Conservation (phyloP, 768 basidiomycete species). For the Suillus placidus region DNA sequence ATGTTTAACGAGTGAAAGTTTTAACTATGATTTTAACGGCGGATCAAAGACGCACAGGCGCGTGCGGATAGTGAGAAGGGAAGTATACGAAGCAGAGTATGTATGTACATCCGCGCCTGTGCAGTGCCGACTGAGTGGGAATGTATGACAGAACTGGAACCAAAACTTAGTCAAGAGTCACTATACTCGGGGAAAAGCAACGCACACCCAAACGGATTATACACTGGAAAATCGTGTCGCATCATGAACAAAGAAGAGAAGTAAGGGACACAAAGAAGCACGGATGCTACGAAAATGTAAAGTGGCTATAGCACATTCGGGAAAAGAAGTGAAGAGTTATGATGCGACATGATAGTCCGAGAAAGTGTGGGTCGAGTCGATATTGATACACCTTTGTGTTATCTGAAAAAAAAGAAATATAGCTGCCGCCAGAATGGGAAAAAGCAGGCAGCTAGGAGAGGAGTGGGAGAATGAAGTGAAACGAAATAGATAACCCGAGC, state of each 20-base stretch:
- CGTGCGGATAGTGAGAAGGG: conserved; percentile 10
- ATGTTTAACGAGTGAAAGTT: conserved; percentile 28
- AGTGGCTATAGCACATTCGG: conserved; percentile 28
- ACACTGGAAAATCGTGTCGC: conserved; percentile 37
- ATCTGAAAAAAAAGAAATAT: background rate
- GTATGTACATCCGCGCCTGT: conserved; percentile 23
- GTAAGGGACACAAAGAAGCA: background rate
- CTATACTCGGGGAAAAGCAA: background rate
- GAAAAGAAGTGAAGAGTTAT: conserved; percentile 20
- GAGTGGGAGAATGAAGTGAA: conserved; percentile 8
- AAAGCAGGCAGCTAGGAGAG: background rate
- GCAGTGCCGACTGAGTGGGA: conserved; percentile 18
- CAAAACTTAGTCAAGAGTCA: conserved; percentile 14
- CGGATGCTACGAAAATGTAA: conserved; percentile 1
- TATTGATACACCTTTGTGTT: conserved; percentile 35
- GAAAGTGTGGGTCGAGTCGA: conserved; percentile 27
- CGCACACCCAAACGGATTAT: conserved; percentile 30
- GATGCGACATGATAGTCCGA: conserved; percentile 38
- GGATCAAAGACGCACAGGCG: conserved; percentile 15
- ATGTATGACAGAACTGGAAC: conserved; percentile 27
- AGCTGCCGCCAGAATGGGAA: background rate
- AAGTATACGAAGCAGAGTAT: conserved; percentile 26
- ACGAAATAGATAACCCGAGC: conserved; percentile 25
- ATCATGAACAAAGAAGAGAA: conserved; percentile 33
- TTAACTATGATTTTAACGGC: conserved; percentile 22